Evolutionary conservation across 805 yeast genomes (phyloP).

Genomic region (Starmerella khaoyaiensis): DNA sequence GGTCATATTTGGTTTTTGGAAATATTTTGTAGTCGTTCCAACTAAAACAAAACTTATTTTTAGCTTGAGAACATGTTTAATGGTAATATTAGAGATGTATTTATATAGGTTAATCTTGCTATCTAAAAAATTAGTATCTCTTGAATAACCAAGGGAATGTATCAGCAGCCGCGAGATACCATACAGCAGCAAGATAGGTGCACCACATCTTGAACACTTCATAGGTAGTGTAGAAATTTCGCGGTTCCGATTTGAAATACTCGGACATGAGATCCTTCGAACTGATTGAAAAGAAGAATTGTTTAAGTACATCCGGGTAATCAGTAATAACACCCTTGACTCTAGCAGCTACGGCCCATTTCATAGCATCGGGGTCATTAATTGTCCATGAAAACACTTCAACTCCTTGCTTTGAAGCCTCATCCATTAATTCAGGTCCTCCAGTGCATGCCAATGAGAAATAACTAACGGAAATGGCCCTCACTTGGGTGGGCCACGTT

Average conservation of each 20-base stretch:
- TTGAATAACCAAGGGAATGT: slow-evolving; percentile 19
- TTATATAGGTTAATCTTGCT: too few species aligned
- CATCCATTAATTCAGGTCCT: slow-evolving; percentile 28
- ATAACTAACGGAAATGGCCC: slow-evolving; percentile 41
- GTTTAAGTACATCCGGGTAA: slow-evolving; percentile 25
- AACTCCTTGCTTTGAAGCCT: slow-evolving; percentile 27
- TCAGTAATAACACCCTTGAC: slow-evolving; percentile 36
- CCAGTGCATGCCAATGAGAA: slow-evolving; percentile 35
- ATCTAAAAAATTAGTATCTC: slow-evolving; percentile 9
- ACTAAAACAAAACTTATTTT: too few species aligned
- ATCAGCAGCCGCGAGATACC: slow-evolving; percentile 19
- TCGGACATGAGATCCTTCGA: slow-evolving; percentile 22
- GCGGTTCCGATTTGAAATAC: slow-evolving; percentile 22
- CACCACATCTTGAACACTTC: slow-evolving; percentile 17
- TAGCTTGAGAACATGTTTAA: not conserved
- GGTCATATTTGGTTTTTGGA: too few species aligned
- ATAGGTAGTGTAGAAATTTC: slow-evolving; percentile 18
- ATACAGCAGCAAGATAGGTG: slow-evolving; percentile 17
- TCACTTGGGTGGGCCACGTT: slow-evolving; percentile 36
- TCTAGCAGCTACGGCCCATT: slow-evolving; percentile 28
- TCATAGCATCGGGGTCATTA: slow-evolving; percentile 31
- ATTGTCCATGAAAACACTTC: slow-evolving; percentile 43
- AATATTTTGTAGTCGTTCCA: too few species aligned
- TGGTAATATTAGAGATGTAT: not conserved
- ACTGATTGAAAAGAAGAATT: slow-evolving; percentile 17